These are phyloP conservation scores for Candida ascalaphidarum DNA, from an alignment of 805 yeast genomes.

Conservation along the genomic window DNA sequence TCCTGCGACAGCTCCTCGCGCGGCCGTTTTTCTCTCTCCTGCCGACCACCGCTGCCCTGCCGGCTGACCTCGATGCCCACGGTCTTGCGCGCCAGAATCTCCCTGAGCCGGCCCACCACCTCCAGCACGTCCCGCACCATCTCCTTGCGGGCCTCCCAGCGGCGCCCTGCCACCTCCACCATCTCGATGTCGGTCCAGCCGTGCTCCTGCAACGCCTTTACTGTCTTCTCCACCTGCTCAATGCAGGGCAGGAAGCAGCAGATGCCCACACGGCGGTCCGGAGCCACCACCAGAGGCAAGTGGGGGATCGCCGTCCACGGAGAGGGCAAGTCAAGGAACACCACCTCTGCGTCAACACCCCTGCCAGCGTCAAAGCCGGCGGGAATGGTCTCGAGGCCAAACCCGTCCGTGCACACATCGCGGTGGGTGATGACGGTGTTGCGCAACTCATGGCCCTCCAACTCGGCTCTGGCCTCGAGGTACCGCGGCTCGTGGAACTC, in stretches of 20 bases:
- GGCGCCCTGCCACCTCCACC: constrained; percentile 80
- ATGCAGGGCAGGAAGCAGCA: constrained; percentile 98
- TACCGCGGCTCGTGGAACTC: constrained; percentile 88
- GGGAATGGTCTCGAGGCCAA: constrained; percentile 39
- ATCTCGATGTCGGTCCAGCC: constrained; percentile 87
- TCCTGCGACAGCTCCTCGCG: constrained; percentile 9
- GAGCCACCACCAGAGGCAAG: constrained; percentile 49
- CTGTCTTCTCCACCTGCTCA: constrained; percentile 89
- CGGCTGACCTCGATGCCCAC: constrained; percentile 57
- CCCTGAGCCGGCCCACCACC: constrained; percentile 66
- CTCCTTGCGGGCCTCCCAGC: constrained; percentile 85
- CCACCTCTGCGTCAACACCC: constrained; percentile 53
- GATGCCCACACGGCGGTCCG: constrained; percentile 48
- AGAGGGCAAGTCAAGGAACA: constrained; percentile 88
- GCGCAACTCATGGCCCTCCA: constrained; percentile 58
- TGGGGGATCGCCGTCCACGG: constrained; percentile 95
- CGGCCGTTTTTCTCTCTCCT: constrained; percentile 13
- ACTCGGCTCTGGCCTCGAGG: constrained; percentile 70
- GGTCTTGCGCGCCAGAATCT: constrained; percentile 60
- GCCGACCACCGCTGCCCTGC: constrained; percentile 18
- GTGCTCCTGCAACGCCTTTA: constrained; percentile 58
- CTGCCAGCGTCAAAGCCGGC: constrained; percentile 11
- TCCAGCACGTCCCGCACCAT: constrained; percentile 80
- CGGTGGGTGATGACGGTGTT: constrained; percentile 73
- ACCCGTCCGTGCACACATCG: constrained; percentile 88